These are phyloP conservation scores for Barnettozyma hawaiiensis DNA, from an alignment of 1,139 yeast genomes.

Conservation along the genomic window DNA sequence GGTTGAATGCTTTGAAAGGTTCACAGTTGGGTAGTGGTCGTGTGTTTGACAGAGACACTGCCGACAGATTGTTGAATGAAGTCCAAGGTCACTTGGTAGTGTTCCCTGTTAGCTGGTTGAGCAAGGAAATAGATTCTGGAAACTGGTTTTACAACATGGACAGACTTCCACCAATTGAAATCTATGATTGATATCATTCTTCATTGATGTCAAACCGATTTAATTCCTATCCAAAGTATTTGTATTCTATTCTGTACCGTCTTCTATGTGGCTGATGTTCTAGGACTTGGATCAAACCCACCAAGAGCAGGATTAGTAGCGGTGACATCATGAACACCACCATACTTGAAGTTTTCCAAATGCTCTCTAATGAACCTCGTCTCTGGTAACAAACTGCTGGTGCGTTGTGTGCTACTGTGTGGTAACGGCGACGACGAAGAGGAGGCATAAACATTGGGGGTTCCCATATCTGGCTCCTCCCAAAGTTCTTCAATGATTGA, in stretches of 20 bases:
- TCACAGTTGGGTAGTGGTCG: constrained; percentile 39
- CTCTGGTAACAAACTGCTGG: constrained; percentile 3
- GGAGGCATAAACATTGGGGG: neutral
- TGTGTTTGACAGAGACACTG: constrained; percentile 69
- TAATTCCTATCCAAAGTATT: neutral
- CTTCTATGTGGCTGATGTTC: constrained; percentile 5
- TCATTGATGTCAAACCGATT: neutral
- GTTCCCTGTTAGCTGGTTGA: constrained; percentile 90
- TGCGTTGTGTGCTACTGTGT: neutral
- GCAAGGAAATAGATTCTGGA: constrained; percentile 77
- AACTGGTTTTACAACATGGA: constrained; percentile 96
- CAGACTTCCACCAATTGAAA: constrained; percentile 91
- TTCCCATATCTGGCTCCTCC: constrained; percentile 5
- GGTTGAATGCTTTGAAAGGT: constrained; percentile 36
- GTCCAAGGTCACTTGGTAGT: constrained; percentile 86
- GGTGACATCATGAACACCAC: neutral
- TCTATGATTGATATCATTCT: constrained; percentile 56
- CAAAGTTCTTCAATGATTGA: constrained; percentile 7
- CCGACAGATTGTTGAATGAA: constrained; percentile 65
- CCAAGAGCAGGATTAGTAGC: neutral
- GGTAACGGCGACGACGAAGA: neutral
- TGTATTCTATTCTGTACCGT: neutral
- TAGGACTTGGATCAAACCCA: constrained; percentile 8
- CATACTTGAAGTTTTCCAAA: constrained; percentile 7
- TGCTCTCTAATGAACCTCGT: constrained; percentile 6